Evolutionary conservation across 75 land plant species (phyloP).

Genomic region (Sequoia sempervirens): DNA sequence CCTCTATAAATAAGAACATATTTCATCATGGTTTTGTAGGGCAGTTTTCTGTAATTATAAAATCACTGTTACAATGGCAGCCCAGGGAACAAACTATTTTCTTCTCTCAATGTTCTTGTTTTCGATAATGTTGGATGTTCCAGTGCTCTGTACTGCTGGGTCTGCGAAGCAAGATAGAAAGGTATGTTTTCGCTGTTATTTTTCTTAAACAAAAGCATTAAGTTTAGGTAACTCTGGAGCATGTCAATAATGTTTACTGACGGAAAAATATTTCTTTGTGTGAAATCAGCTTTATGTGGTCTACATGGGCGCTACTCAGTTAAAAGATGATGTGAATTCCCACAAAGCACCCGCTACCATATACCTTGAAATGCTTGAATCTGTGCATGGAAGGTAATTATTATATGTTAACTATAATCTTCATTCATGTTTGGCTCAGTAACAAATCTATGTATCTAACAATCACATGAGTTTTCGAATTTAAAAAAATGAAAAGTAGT

Average conservation of each 20-base stretch:
- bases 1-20: neutral
- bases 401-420: neutral
- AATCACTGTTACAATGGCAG: neutral
- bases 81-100: neutral
- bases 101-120: neutral
- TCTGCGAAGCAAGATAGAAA: neutral
- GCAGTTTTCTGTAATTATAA: neutral
- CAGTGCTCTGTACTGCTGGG: constrained; percentile 3
- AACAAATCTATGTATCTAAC: too few relatives aligned
- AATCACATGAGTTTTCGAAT: too few relatives aligned
- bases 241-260: too few relatives aligned
- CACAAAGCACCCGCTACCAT: neutral
- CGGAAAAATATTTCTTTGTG: neutral
- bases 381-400: neutral
- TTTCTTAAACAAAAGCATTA: too few relatives aligned
- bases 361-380: neutral
- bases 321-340: neutral
- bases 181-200: neutral
- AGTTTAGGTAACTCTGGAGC: too few relatives aligned
- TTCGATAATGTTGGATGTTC: neutral
- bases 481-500: too few relatives aligned
- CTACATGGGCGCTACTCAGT: neutral
- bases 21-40: neutral
- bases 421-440: neutral
- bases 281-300: neutral